phyloP scores from a whole-genome alignment of 371 early-diverging fungal species.

The Syncephalastrum contaminatum region DNA sequence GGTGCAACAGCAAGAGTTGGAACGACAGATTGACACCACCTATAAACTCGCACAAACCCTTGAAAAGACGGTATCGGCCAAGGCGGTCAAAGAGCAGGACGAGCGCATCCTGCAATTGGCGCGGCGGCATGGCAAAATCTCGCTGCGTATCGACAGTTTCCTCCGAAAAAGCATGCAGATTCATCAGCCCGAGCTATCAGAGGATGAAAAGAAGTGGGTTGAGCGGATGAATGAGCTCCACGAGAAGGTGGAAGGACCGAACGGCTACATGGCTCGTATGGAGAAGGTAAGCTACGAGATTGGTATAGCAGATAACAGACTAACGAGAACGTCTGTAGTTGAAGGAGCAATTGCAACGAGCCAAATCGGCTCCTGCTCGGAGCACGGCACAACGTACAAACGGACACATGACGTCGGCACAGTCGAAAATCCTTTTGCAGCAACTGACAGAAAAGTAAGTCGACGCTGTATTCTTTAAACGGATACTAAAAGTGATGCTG shows the following conservation, averaged over 20 bases:
- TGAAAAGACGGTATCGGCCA: not conserved
- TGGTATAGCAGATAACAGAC: too few species aligned
- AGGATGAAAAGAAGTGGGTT: conserved; percentile 24
- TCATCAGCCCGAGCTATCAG: conserved; percentile 15
- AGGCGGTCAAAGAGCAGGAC: conserved; percentile 4
- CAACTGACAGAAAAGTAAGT: too few species aligned
- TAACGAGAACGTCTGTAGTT: too few species aligned
- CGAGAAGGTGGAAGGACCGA: conserved; percentile 14
- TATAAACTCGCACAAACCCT: not conserved
- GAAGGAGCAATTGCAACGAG: too few species aligned
- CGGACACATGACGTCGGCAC: too few species aligned
- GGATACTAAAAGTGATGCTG: too few species aligned
- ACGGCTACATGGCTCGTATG: conserved; percentile 15
- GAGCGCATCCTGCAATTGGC: conserved; percentile 13
- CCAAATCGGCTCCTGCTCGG: too few species aligned
- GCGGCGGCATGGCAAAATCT: conserved; percentile 14
- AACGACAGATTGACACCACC: conserved; percentile 12
- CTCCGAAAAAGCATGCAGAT: conserved; percentile 13
- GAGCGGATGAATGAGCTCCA: conserved; percentile 18
- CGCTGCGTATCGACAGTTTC: conserved; percentile 21
- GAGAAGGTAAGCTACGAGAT: conserved; percentile 12
- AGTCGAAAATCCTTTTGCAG: too few species aligned
- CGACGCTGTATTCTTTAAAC: too few species aligned
- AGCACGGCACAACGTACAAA: too few species aligned
- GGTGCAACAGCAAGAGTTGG: conserved; percentile 15